Evolutionary conservation across 1,284 basidiomycete genomes (phyloP).

Genomic region (Cutaneotrichosporon arboriforme): DNA sequence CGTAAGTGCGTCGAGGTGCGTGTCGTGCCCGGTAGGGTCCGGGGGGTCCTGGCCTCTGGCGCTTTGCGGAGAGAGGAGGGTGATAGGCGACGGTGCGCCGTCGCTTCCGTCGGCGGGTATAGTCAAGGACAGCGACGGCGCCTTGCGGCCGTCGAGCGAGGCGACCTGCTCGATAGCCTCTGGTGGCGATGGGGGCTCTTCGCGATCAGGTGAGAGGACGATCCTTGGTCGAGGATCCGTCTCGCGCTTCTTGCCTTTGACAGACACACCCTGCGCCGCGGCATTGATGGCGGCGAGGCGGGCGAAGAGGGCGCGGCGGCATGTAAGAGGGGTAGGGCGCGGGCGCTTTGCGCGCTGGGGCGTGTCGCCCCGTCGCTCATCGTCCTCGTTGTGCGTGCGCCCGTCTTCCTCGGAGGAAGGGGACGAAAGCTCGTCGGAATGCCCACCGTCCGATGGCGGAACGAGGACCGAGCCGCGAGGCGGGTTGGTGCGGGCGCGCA

Average conservation of each 20-base stretch:
- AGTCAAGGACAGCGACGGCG: constrained; percentile 22
- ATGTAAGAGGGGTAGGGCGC: constrained; percentile 1
- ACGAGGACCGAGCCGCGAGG: constrained; percentile 24
- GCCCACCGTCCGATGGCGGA: background rate
- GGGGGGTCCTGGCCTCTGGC: constrained; percentile 11
- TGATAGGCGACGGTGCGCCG: constrained; percentile 28
- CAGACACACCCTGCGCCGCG: background rate
- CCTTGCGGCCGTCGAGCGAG: constrained; percentile 2
- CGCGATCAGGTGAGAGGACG: constrained; percentile 23
- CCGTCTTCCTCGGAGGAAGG: constrained; percentile 13
- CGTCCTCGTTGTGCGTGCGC: constrained; percentile 1
- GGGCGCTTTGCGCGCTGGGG: background rate
- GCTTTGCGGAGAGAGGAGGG: constrained; percentile 31
- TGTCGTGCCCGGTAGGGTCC: constrained; percentile 30
- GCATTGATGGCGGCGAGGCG: constrained; percentile 9
- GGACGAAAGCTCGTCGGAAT: constrained; percentile 4
- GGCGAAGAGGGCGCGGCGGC: constrained; percentile 11
- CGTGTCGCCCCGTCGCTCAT: background rate
- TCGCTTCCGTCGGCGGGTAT: constrained; percentile 6
- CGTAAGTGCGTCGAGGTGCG: constrained; percentile 42
- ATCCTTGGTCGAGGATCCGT: constrained; percentile 21
- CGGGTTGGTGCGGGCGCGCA: constrained; percentile 22
- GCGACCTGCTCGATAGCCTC: background rate
- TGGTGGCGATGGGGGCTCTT: background rate
- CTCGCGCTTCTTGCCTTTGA: constrained; percentile 15